Evolutionary conservation across 2,329 filamentous ascomycete genomes (phyloP).

Genomic region (Epichloe sibirici): DNA sequence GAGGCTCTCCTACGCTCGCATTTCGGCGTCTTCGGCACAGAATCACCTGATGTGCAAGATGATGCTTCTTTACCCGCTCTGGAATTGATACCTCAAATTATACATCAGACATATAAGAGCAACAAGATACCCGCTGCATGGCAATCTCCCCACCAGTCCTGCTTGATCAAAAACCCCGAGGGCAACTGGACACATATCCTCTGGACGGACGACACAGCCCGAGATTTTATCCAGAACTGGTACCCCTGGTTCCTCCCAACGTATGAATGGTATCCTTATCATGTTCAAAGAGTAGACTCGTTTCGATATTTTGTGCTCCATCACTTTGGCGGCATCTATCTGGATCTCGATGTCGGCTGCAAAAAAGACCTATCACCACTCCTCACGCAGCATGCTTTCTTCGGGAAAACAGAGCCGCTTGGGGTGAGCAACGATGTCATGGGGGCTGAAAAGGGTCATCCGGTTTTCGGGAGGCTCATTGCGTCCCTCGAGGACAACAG

Average conservation of each 20-base stretch:
- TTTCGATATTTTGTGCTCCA: conserved; percentile 71
- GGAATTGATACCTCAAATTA: conserved; percentile 1
- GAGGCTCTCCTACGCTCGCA: background rate
- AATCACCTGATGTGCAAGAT: background rate
- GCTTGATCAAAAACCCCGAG: background rate
- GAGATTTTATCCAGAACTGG: conserved; percentile 59
- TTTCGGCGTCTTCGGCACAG: background rate
- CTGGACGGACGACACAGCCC: conserved; percentile 61
- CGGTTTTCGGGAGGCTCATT: background rate
- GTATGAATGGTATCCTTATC: conserved; percentile 61
- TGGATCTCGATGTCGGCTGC: conserved; percentile 52
- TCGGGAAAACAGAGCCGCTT: background rate
- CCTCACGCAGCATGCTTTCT: background rate
- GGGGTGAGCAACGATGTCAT: conserved; percentile 2
- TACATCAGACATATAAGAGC: conserved; percentile 5
- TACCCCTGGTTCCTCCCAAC: conserved; percentile 69
- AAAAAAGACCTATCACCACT: background rate
- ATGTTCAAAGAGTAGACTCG: conserved; percentile 66
- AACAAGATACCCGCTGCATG: background rate
- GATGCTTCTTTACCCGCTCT: background rate
- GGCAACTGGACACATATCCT: conserved; percentile 24
- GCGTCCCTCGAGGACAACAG: background rate
- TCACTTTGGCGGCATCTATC: conserved; percentile 69
- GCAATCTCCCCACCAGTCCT: background rate
- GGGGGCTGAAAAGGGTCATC: background rate